Conservation (phyloP, 1,139 yeast species). For the Yamadazyma buinensis region DNA sequence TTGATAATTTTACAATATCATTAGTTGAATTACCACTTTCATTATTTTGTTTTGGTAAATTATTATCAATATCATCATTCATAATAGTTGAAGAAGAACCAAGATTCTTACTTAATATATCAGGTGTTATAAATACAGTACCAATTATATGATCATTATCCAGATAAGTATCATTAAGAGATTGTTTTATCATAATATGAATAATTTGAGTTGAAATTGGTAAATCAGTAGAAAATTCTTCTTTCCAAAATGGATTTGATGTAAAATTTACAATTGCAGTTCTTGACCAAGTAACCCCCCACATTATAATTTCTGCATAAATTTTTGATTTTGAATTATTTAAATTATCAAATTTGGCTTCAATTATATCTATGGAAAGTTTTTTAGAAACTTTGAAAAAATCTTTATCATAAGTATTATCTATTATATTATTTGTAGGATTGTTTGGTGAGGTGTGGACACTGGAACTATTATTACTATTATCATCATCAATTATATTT, state of each 20-base stretch:
- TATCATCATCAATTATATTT: conserved; percentile 4
- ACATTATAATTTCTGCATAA: conserved; percentile 61
- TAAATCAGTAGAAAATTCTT: conserved; percentile 54
- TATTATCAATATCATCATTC: conserved; percentile 22
- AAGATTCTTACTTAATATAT: conserved; percentile 40
- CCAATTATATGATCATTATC: conserved; percentile 46
- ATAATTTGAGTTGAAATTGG: conserved; percentile 54
- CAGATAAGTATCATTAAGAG: conserved; percentile 20
- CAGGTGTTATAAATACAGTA: conserved; percentile 53
- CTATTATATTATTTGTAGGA: too few relatives aligned
- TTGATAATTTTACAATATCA: conserved; percentile 41
- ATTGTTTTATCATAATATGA: conserved; percentile 46
- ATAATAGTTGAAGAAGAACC: conserved; percentile 35
- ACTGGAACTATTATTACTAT: conserved; percentile 10
- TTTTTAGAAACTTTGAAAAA: conserved; percentile 54
- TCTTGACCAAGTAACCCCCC: conserved; percentile 69
- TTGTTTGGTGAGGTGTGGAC: conserved; percentile 2
- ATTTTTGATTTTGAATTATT: conserved; percentile 26
- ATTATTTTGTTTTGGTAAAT: conserved; percentile 17
- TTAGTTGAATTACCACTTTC: conserved; percentile 18
- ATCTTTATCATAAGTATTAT: conserved; percentile 23
- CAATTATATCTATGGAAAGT: conserved; percentile 58
- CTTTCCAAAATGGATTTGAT: conserved; percentile 68
- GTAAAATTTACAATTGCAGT: conserved; percentile 56
- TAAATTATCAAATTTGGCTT: conserved; percentile 51